Evolutionary conservation across 2,329 filamentous ascomycete genomes (phyloP), one percentile per base, ranked within the genome.

Genomic region (Ophioceras dolichostomum): DNA sequence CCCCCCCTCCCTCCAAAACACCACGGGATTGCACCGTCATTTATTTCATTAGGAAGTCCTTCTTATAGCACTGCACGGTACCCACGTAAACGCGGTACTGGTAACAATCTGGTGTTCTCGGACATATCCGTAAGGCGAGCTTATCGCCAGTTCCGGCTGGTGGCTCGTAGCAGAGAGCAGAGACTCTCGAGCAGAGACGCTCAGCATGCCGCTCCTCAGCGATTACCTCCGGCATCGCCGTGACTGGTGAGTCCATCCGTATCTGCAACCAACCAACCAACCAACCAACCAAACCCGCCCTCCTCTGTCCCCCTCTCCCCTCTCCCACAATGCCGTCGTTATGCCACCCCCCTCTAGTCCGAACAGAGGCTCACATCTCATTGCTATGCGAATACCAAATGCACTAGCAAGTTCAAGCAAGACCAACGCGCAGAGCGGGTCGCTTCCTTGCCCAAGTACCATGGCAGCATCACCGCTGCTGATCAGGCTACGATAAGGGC

Each of bases 361-460:
- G 10, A 22, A 18, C 10, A 19, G 17, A 14, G 29, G 19, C 32
- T 34, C 20, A n/a, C 19, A 10, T 4, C 10, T 10, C 32, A 8
- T n/a, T n/a, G n/a, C n/a, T n/a, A n/a, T n/a, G 12, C 8, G 22
- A 39, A 41, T 52, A 65, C 41, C 64, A 48, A 44, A 20, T 6
- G 17, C 14, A 3, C 35, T 51, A 94, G 86, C 62, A 68, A 76
- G 48, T 71, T 75, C 56, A 95, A 95, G 65, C 83, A 91, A 61
- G 60, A 75, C 43, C 77, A 94, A 56, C 79, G 89, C 29, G 64
- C 68, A 13, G 62, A 70, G 35, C 77, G 83, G 37, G 83, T 95
- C 47, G 67, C 70, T 26, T 69, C 68, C 5, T 72, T 95, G 6
- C 58, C 47, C 5, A 55, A 63, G 13, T 94, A 91, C 58, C 76